Evolutionary conservation across 2,329 filamentous ascomycete species (phyloP).

Genomic region (Botrytis fabae): DNA sequence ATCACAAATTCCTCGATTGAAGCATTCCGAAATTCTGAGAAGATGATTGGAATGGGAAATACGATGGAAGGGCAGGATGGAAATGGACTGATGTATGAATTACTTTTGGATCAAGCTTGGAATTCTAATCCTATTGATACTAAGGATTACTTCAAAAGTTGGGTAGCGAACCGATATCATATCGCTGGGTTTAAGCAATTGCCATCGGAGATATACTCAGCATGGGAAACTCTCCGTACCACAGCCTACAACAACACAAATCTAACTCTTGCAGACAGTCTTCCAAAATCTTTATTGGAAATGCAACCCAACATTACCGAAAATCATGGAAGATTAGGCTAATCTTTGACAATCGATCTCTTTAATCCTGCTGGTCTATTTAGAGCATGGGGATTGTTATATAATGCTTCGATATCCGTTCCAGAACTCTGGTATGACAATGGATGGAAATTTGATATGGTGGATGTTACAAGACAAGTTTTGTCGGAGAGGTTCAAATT

Average conservation of each 20-base stretch:
- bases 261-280: background rate
- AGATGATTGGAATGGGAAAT: slow-evolving; percentile 50
- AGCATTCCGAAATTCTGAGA: slow-evolving; percentile 45
- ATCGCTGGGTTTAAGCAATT: slow-evolving; percentile 28
- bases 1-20: slow-evolving; percentile 49
- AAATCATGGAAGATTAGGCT: background rate
- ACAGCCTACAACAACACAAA: slow-evolving; percentile 12
- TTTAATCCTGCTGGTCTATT: background rate
- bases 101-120: slow-evolving; percentile 55
- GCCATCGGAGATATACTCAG: slow-evolving; percentile 43
- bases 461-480: slow-evolving; percentile 6
- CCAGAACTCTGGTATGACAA: background rate
- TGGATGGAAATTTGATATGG: slow-evolving; percentile 8
- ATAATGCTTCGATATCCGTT: background rate
- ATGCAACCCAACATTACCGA: background rate
- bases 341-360: background rate
- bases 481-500: background rate
- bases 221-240: slow-evolving; percentile 49
- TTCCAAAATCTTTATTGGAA: background rate
- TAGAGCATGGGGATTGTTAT: background rate
- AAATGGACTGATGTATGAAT: slow-evolving; percentile 54
- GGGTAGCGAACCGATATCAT: slow-evolving; percentile 48
- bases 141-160: slow-evolving; percentile 47
- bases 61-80: slow-evolving; percentile 54
- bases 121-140: slow-evolving; percentile 47